Evolutionary conservation across 1,139 yeast genomes (phyloP).

Genomic region (Sugiyamaella castrensis): DNA sequence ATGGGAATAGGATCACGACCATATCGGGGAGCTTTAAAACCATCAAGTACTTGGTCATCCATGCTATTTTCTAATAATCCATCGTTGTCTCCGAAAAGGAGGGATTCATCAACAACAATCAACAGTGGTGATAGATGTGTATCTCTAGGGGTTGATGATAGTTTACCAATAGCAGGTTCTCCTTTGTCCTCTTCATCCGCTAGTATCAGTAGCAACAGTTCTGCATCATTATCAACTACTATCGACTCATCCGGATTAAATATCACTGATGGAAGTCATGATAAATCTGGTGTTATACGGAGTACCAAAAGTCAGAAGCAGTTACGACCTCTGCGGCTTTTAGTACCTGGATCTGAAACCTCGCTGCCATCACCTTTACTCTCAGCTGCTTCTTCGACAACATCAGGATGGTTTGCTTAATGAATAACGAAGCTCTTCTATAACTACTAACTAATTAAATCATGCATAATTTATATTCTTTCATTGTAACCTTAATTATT

Average conservation of each 20-base stretch:
- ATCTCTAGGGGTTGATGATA: constrained; percentile 7
- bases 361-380: constrained; percentile 4
- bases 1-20: constrained; percentile 4
- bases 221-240: constrained; percentile 9
- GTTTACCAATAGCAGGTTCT: constrained; percentile 2
- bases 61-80: constrained; percentile 13
- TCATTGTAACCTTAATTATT: too few species aligned
- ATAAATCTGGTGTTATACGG: constrained; percentile 2
- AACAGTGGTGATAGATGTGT: background rate
- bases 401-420: constrained; percentile 11
- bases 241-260: constrained; percentile 8
- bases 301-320: constrained; percentile 21
- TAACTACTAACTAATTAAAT: too few species aligned
- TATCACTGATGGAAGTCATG: constrained; percentile 4
- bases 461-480: too few species aligned
- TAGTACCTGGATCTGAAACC: constrained; percentile 10
- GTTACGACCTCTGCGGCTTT: constrained; percentile 23
- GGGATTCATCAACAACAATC: constrained; percentile 2
- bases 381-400: constrained; percentile 5
- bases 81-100: background rate
- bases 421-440: too few species aligned
- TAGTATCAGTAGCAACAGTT: constrained; percentile 11
- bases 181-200: constrained; percentile 15
- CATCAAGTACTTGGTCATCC: constrained; percentile 19
- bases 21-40: constrained; percentile 9